Evolutionary conservation across 148 eudicot species (phyloP).

Genomic region (Nyssa sinensis): DNA sequence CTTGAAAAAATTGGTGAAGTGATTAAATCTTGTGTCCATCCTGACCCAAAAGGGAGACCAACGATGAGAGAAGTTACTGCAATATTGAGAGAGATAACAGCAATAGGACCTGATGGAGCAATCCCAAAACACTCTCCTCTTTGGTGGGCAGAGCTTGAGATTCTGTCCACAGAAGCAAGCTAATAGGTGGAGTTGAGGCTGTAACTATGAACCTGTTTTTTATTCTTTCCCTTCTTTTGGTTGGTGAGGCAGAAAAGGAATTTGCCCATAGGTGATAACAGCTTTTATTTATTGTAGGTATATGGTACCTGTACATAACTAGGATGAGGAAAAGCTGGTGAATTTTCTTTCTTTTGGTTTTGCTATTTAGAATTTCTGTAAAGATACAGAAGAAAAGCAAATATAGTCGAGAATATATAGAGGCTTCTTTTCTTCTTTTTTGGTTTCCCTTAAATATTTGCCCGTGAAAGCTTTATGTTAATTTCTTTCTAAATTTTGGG

Average conservation of each 20-base stretch:
- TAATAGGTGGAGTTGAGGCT: constrained; percentile 17
- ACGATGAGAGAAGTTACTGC: constrained; percentile 57
- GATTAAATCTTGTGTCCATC: constrained; percentile 53
- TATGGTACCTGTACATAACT: constrained; percentile 1
- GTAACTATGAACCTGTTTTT: background rate
- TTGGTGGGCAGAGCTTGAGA: constrained; percentile 93
- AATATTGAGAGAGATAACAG: constrained; percentile 67
- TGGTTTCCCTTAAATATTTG: too few relatives aligned
- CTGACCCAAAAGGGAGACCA: constrained; percentile 49
- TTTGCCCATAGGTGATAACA: background rate
- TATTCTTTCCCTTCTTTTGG: background rate
- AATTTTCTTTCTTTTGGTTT: background rate
- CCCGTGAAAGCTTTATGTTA: too few relatives aligned
- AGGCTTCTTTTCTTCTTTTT: too few relatives aligned
- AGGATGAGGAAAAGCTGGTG: background rate
- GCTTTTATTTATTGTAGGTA: background rate
- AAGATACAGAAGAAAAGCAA: constrained; percentile 2
- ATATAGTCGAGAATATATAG: background rate
- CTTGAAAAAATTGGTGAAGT: constrained; percentile 52
- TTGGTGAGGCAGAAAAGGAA: background rate
- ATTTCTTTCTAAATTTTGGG: too few relatives aligned
- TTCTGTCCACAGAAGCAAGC: constrained; percentile 41
- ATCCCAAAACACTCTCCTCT: constrained; percentile 67
- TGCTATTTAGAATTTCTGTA: background rate
- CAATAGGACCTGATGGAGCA: constrained; percentile 55